These are phyloP conservation scores for Solanum tarapatanum DNA, from an alignment of 257 asterid genomes.

Conservation along the genomic window DNA sequence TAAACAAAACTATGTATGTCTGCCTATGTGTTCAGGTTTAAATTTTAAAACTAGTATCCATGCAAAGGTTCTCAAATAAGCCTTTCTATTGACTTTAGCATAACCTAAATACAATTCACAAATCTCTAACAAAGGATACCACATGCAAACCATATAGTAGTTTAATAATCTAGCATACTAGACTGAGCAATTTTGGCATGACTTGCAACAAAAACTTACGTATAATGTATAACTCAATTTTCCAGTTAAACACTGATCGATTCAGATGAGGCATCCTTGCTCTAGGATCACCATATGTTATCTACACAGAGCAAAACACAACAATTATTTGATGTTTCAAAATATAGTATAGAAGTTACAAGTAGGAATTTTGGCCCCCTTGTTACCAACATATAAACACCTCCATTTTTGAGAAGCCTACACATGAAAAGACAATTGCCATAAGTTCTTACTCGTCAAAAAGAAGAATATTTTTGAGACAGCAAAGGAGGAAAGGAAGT, in stretches of 20 bases:
- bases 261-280: conserved; percentile 79
- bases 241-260: conserved; percentile 74
- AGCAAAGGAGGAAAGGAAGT: background rate
- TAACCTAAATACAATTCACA: background rate
- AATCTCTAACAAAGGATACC: background rate
- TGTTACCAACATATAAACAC: conserved; percentile 84
- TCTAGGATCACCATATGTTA: conserved; percentile 93
- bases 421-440: conserved; percentile 11
- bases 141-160: background rate
- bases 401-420: conserved; percentile 97
- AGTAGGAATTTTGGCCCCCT: conserved; percentile 3
- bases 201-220: conserved; percentile 42
- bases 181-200: background rate
- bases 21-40: background rate
- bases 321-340: conserved; percentile 1
- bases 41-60: background rate
- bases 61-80: background rate
- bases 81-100: background rate
- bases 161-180: background rate
- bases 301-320: conserved; percentile 38
- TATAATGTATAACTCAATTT: conserved; percentile 64
- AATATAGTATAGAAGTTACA: background rate
- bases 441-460: background rate
- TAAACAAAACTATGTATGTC: background rate
- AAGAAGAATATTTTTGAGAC: background rate